These are phyloP conservation scores for Sanghuangporus weigelae DNA, from an alignment of 1,284 basidiomycete genomes.

Conservation along the genomic window DNA sequence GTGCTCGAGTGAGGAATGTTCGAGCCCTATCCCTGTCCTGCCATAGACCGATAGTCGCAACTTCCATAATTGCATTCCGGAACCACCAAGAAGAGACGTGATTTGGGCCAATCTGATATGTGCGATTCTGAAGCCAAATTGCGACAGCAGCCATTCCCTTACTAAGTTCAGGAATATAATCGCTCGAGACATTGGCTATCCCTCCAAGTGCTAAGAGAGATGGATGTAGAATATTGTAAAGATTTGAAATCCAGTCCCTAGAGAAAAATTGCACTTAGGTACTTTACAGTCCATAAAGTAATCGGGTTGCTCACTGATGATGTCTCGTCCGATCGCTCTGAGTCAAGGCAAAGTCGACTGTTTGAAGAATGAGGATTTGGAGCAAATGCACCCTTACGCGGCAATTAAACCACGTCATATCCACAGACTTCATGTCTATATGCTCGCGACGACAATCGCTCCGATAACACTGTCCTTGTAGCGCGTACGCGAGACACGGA, in stretches of 20 bases:
- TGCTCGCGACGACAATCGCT: conserved; percentile 9
- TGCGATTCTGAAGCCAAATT: background rate
- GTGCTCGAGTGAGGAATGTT: background rate
- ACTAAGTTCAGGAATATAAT: background rate
- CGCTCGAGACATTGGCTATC: background rate
- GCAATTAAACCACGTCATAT: conserved; percentile 8
- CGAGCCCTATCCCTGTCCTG: background rate
- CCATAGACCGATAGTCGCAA: background rate
- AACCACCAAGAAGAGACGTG: background rate
- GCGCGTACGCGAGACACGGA: conserved; percentile 11
- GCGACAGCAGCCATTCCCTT: background rate
- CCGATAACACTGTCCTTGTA: background rate
- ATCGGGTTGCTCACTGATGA: background rate
- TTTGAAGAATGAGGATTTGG: conserved; percentile 9
- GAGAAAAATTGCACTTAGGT: background rate
- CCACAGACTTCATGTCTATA: background rate
- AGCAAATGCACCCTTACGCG: conserved; percentile 12
- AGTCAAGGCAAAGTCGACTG: background rate
- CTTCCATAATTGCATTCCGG: background rate
- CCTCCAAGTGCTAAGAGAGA: conserved; percentile 4
- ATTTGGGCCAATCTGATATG: conserved; percentile 1
- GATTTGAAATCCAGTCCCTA: conserved; percentile 10
- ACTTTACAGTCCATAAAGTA: background rate
- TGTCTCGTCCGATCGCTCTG: background rate
- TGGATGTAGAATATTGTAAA: conserved; percentile 8